phyloP scores from a whole-genome alignment of 495 filamentous ascomycete genomes.

The Lepidopterella palustris region DNA sequence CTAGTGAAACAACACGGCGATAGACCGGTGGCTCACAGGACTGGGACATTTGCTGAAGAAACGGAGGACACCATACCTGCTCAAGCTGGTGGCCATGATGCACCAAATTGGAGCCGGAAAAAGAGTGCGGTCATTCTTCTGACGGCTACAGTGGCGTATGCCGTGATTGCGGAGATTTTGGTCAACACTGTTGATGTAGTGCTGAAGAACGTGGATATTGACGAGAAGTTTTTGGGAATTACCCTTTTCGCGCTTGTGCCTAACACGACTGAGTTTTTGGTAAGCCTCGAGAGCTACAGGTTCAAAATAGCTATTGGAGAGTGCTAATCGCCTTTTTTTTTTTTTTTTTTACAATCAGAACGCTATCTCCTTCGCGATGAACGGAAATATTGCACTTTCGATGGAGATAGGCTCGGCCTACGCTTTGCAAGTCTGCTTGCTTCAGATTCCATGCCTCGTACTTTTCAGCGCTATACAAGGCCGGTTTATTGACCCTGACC shows the following conservation, averaged over 20 bases:
- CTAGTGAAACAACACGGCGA: constrained; percentile 16
- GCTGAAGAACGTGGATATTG: constrained; percentile 77
- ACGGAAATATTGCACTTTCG: constrained; percentile 97
- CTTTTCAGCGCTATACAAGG: constrained; percentile 69
- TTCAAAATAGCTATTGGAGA: too few relatives aligned
- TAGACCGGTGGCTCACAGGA: constrained; percentile 14
- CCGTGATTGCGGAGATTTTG: constrained; percentile 91
- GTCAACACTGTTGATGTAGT: constrained; percentile 96
- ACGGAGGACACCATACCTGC: constrained; percentile 26
- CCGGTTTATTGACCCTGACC: constrained; percentile 46
- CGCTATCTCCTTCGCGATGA: constrained; percentile 99
- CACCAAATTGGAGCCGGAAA: constrained; percentile 90
- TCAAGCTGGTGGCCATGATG: constrained; percentile 75
- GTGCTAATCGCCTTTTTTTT: too few relatives aligned
- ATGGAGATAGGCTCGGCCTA: constrained; percentile 99
- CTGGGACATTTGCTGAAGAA: constrained; percentile 16
- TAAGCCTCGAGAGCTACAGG: too few relatives aligned
- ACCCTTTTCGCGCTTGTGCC: constrained; percentile 95
- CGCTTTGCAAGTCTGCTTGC: constrained; percentile 92
- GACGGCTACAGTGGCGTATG: constrained; percentile 86
- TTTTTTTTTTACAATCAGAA: constrained; percentile 66
- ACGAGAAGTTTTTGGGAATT: constrained; percentile 97
- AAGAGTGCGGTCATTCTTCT: constrained; percentile 88
- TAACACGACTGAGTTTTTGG: constrained; percentile 96
- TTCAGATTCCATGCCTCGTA: constrained; percentile 91